Percentiles rank a stretch among this genome's conserved stretches.
Conservation (phyloP, 352 stramenopile genomes). For the Globisporangium echinulatum region DNA sequence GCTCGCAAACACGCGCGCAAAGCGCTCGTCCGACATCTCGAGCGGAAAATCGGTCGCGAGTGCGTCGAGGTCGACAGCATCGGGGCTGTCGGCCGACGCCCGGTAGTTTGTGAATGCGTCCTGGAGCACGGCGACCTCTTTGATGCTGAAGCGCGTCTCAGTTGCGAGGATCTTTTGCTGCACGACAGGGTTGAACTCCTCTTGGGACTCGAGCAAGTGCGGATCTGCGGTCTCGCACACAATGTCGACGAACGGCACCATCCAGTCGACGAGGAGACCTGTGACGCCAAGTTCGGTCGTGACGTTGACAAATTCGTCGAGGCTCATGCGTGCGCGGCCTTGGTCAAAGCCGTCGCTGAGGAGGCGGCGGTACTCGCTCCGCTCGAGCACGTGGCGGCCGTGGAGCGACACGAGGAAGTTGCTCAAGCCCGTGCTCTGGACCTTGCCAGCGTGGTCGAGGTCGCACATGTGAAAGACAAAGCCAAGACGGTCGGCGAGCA, state of each 20-base stretch:
- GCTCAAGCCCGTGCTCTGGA: slow-evolving; percentile 79
- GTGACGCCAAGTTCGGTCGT: slow-evolving; percentile 46
- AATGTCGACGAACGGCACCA: slow-evolving; percentile 81
- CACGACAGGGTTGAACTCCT: slow-evolving; percentile 85
- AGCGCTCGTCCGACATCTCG: slow-evolving; percentile 80
- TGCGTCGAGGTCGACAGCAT: slow-evolving; percentile 70
- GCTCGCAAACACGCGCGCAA: slow-evolving; percentile 66
- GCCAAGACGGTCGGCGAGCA: slow-evolving; percentile 64
- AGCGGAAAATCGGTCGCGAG: slow-evolving; percentile 75
- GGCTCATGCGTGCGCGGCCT: slow-evolving; percentile 62
- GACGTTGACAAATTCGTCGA: slow-evolving; percentile 66
- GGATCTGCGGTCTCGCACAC: slow-evolving; percentile 76
- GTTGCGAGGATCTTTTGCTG: slow-evolving; percentile 85
- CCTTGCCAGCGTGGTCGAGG: slow-evolving; percentile 77
- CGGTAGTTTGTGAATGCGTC: slow-evolving; percentile 85
- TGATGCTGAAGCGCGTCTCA: slow-evolving; percentile 73
- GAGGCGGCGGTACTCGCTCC: slow-evolving; percentile 61
- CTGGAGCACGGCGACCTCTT: slow-evolving; percentile 74
- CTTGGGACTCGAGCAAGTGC: slow-evolving; percentile 75
- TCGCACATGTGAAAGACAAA: slow-evolving; percentile 89
- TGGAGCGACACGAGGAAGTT: slow-evolving; percentile 84
- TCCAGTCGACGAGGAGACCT: slow-evolving; percentile 73
- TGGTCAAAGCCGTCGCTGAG: slow-evolving; percentile 81
- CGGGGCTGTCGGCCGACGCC: slow-evolving; percentile 42
- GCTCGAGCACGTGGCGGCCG: slow-evolving; percentile 69